Percentiles rank a stretch among this genome's conserved stretches.
Evolutionary conservation across 1,284 basidiomycete species (phyloP).

Genomic region (Ustilago esculenta): DNA sequence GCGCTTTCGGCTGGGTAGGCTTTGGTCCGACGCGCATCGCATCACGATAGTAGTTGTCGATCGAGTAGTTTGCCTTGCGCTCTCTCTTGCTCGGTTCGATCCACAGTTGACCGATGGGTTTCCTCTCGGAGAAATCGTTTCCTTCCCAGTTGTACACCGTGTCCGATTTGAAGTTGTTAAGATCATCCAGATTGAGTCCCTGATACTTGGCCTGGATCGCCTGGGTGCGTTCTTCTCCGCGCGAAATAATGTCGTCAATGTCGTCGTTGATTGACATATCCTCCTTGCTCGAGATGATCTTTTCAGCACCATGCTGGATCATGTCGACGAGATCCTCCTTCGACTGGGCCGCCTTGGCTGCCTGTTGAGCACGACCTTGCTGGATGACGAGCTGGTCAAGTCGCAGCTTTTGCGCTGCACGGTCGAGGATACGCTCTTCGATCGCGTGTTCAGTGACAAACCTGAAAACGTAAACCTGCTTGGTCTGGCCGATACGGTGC

Average conservation of each 20-base stretch:
- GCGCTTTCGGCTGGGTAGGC: constrained; percentile 82
- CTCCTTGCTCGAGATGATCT: constrained; percentile 82
- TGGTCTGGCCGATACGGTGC: constrained; percentile 97
- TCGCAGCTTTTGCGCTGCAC: constrained; percentile 93
- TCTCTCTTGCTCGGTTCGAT: constrained; percentile 95
- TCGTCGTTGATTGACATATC: constrained; percentile 83
- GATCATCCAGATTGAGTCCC: constrained; percentile 88
- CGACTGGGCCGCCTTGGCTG: constrained; percentile 78
- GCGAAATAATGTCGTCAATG: constrained; percentile 87
- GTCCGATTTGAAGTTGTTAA: constrained; percentile 96
- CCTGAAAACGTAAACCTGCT: constrained; percentile 97
- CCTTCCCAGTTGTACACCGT: constrained; percentile 87
- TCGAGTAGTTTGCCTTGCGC: constrained; percentile 90
- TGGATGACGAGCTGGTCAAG: constrained; percentile 98
- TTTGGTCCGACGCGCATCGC: constrained; percentile 77
- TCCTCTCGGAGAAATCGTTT: constrained; percentile 80
- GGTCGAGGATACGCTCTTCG: constrained; percentile 95
- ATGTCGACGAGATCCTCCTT: constrained; percentile 98
- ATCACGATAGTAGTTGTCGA: constrained; percentile 81
- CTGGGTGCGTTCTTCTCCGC: constrained; percentile 83
- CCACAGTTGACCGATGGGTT: constrained; percentile 73
- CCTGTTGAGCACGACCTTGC: constrained; percentile 78
- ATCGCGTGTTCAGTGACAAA: constrained; percentile 97
- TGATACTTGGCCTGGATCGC: constrained; percentile 93
- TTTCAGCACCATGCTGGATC: constrained; percentile 97